Evolutionary conservation across 2,329 filamentous ascomycete genomes (phyloP), one percentile per base, ranked within the genome.

Genomic region (Verticillium dahliae): DNA sequence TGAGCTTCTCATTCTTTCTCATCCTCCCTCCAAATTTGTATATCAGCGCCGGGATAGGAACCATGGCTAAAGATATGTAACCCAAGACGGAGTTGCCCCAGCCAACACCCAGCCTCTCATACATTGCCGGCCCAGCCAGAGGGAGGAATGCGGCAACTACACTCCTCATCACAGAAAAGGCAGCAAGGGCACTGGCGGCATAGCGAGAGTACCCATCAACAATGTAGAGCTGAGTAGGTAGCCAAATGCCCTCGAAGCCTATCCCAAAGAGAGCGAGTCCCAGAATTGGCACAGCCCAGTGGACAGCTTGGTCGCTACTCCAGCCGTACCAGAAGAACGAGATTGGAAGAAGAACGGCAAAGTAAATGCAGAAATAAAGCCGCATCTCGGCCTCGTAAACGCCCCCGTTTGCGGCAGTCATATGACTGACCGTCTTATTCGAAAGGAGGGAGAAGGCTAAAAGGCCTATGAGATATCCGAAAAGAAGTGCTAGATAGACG

Each of bases 161-260:
- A 14, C 72, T 75, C 27, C 86, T 73, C 4, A 88, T 70, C 1
- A 88, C 80, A 0, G 84, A 85, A 61, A 78, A 86, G 0, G 85
- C 86, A 0, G 86, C 86, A 1, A 86, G 79, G 0, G 82, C 86
- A n/a, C 77, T 79, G 34, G 87, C 86, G 1, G 85, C 83, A 63
- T 86, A 82, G 50, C 76, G 71, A 0, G 79, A 76, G 67, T 82
- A 89, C 1, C 80, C 80, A 64, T 90, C 86, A 11, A 89, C 81
- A 14, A 89, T 76, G 66, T 89, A 90, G n/a, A 60, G 66, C 63
- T 69, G 37, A 61, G 69, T 50, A 72, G 75, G 61, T 34, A 75
- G 72, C 38, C 67, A 76, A n/a, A 70, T 71, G 14, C 73, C 75
- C 35, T 76, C 73, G 39, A 66, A 63, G 27, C 63, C 62, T 50